These are phyloP conservation scores for Paraurostyla sp. DNA, from an alignment of 73 alveolate species.

Conservation along the genomic window DNA sequence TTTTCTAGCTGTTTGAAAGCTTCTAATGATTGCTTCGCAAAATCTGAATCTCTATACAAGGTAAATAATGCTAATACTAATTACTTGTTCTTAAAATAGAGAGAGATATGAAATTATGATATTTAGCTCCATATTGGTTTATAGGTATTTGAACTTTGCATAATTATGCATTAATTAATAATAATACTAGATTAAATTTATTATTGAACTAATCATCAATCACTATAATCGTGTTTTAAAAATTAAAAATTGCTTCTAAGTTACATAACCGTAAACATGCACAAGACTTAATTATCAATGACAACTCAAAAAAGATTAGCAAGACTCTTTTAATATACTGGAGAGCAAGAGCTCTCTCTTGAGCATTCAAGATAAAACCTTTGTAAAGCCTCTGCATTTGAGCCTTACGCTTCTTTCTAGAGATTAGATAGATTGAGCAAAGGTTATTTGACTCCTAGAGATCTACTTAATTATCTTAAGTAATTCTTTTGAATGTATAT, in stretches of 20 bases:
- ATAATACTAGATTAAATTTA: background rate
- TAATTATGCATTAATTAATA: slow-evolving; percentile 44
- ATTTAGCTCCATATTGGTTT: slow-evolving; percentile 24
- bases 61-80: background rate
- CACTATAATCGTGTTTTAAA: background rate
- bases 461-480: slow-evolving; percentile 34
- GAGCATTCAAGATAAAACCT: slow-evolving; percentile 54
- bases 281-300: slow-evolving; percentile 37
- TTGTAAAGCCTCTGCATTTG: slow-evolving; percentile 44
- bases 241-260: no score
- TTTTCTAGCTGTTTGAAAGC: slow-evolving; percentile 31
- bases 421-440: slow-evolving; percentile 56
- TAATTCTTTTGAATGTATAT: background rate
- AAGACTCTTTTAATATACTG: slow-evolving; percentile 33
- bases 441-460: slow-evolving; percentile 55
- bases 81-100: slow-evolving; percentile 44
- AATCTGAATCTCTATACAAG: slow-evolving; percentile 29
- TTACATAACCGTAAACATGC: slow-evolving; percentile 6
- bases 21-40: slow-evolving; percentile 17
- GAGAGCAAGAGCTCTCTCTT: slow-evolving; percentile 3
- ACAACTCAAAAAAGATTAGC: slow-evolving; percentile 32
- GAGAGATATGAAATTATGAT: slow-evolving; percentile 39
- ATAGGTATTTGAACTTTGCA: slow-evolving; percentile 48
- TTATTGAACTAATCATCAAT: slow-evolving; percentile 10
- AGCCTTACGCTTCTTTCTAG: slow-evolving; percentile 68